Evolutionary conservation across 73 alveolate genomes (phyloP).

Genomic region (Urostyla sp.): DNA sequence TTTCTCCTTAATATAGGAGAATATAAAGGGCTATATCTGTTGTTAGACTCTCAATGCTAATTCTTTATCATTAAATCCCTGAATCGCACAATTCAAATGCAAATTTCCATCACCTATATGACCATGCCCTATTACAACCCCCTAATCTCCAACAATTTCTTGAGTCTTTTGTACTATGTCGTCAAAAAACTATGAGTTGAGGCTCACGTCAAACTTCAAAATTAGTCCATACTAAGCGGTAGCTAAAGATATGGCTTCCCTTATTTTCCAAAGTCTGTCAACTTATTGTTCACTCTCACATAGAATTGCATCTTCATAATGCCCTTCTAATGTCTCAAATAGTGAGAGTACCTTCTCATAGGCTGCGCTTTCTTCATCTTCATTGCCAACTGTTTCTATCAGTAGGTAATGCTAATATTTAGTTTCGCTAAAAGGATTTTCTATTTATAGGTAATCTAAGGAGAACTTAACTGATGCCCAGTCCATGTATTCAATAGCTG

Average conservation of each 20-base stretch:
- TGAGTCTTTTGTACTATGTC: slow-evolving; percentile 63
- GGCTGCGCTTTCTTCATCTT: slow-evolving; percentile 35
- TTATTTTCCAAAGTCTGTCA: slow-evolving; percentile 71
- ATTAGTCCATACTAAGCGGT: slow-evolving; percentile 67
- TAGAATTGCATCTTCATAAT: slow-evolving; percentile 64
- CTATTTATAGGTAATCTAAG: neutral
- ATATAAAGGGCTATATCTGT: slow-evolving; percentile 73
- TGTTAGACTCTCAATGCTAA: slow-evolving; percentile 38
- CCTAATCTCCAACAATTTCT: slow-evolving; percentile 36
- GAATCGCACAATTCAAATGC: slow-evolving; percentile 67
- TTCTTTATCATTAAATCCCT: slow-evolving; percentile 52
- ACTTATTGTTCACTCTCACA: slow-evolving; percentile 71
- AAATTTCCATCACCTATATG: slow-evolving; percentile 83
- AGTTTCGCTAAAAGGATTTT: slow-evolving; percentile 57
- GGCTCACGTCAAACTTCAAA: slow-evolving; percentile 72
- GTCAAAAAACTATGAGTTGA: slow-evolving; percentile 61
- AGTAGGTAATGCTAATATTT: slow-evolving; percentile 56
- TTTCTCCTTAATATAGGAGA: slow-evolving; percentile 58
- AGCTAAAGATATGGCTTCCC: slow-evolving; percentile 78
- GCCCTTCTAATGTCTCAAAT: slow-evolving; percentile 36
- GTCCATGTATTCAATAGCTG: slow-evolving; percentile 81
- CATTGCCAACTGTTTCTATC: slow-evolving; percentile 62
- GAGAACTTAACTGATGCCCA: slow-evolving; percentile 32
- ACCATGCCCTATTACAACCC: slow-evolving; percentile 76
- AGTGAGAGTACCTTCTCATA: neutral